Evolutionary conservation across 192 early-diverging fungal species (phyloP), one percentile per base, ranked within the genome.

Genomic region (Gryganskiella cystojenkinii): DNA sequence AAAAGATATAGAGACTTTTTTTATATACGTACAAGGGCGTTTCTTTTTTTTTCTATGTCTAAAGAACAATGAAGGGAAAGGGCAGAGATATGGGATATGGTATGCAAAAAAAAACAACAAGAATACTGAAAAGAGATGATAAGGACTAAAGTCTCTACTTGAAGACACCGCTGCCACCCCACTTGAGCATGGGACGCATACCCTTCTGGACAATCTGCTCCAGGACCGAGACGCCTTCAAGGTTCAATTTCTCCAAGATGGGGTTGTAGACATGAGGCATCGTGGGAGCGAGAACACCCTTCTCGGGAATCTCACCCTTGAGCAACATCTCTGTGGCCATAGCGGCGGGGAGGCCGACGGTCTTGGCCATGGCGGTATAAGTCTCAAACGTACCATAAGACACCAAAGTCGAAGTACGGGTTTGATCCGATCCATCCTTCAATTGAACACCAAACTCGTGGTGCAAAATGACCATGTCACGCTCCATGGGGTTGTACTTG

Each of bases 401-500:
- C 7, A 91, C 82, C 52, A 94, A 61, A 1, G 90, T 91, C 1
- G 93, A 93, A 11, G 87, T 92, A n/a, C 84, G 79, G 1, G 84
- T 87, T 60, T 88, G 81, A 59, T 86, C 79, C 20, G 79, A 50
- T 37, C 94, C 93, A 46, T 89, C 82, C n/a, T 79, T 76, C 53
- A 84, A 83, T 54, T 92, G 82, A 3, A 97, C 87, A 4, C 91
- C 93, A 85, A 99, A 98, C 69, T 97, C 95, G 79, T 99, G 98
- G 80, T 95, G 92, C 90, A 99, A 82, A 56, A 90, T 91, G 24
- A 96, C 92, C 90, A 98, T 92, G 80, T 99, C 98, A 33, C 94
- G 91, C 71, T 99, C 98, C 25, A 85, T 86, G 2, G 84, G 70
- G 4, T 79, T 79, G 75, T 95, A 97, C 64, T 89, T 88, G 27